These are phyloP conservation scores for Claviceps digitariae DNA, from an alignment of 2,329 filamentous ascomycete genomes.

Conservation along the genomic window DNA sequence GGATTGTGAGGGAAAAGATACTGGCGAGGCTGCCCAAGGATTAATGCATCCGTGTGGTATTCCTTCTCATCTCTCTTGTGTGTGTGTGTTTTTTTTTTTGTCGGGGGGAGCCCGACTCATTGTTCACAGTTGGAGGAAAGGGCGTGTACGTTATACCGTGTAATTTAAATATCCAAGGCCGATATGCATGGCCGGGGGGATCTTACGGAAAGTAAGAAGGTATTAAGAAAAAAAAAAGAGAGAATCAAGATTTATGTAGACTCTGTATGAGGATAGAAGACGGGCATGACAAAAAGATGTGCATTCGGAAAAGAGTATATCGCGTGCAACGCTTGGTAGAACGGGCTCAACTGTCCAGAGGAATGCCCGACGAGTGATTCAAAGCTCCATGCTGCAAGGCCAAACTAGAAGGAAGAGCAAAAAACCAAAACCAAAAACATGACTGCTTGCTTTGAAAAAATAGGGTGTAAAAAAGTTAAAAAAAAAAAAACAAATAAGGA, in stretches of 20 bases:
- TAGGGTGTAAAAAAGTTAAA: neutral
- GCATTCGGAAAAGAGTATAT: neutral
- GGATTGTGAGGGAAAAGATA: conserved; percentile 64
- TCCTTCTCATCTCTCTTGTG: too few relatives aligned
- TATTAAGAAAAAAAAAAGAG: neutral
- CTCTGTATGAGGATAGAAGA: neutral
- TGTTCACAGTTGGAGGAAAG: neutral
- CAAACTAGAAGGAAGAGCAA: neutral
- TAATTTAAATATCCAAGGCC: neutral
- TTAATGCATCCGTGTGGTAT: neutral
- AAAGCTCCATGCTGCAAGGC: neutral
- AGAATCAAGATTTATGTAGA: neutral
- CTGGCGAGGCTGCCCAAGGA: conserved; percentile 27
- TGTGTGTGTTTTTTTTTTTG: neutral
- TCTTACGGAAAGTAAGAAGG: too few relatives aligned
- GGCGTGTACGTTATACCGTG: neutral
- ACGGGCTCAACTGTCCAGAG: neutral
- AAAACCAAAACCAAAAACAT: neutral
- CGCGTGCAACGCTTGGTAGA: neutral
- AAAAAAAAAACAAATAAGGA: neutral
- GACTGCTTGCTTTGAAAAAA: neutral
- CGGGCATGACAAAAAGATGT: neutral
- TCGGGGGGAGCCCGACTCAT: neutral
- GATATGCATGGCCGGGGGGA: neutral
- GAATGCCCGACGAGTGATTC: neutral